Percentiles rank a stretch among this genome's conserved stretches.
Evolutionary conservation across 2,329 filamentous ascomycete species (phyloP).

Genomic region (Aspergillus oerlinghausenensis): DNA sequence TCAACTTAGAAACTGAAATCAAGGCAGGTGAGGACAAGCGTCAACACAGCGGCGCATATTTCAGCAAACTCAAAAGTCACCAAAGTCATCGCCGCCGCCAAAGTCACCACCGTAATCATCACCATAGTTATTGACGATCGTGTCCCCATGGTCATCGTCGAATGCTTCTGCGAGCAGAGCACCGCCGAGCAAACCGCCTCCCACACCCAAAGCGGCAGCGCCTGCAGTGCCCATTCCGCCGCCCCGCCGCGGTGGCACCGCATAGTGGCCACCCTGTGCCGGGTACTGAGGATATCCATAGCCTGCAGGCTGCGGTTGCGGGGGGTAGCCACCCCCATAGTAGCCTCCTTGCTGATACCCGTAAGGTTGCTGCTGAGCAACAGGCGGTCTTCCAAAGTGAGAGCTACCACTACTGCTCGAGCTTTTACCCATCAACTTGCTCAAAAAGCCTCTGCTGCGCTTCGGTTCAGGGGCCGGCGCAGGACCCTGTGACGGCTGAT

Average conservation of each 20-base stretch:
- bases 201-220: slow-evolving; percentile 71
- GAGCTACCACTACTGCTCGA: slow-evolving; percentile 20
- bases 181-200: slow-evolving; percentile 77
- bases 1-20: neutral
- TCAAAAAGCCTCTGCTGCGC: slow-evolving; percentile 45
- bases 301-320: slow-evolving; percentile 18
- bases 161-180: slow-evolving; percentile 65
- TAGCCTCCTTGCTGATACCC: slow-evolving; percentile 20
- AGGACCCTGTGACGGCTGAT: neutral
- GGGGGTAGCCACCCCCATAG: slow-evolving; percentile 28
- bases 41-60: neutral
- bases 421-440: slow-evolving; percentile 50
- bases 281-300: slow-evolving; percentile 38
- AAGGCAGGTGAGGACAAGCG: neutral
- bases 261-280: slow-evolving; percentile 34
- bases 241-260: slow-evolving; percentile 43
- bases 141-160: slow-evolving; percentile 48
- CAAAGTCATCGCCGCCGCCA: slow-evolving; percentile 24
- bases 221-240: slow-evolving; percentile 64
- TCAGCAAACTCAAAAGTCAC: slow-evolving; percentile 4
- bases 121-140: slow-evolving; percentile 29
- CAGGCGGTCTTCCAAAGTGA: slow-evolving; percentile 11
- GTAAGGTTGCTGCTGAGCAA: slow-evolving; percentile 25
- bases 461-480: slow-evolving; percentile 26
- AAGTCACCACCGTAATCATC: slow-evolving; percentile 24